Base-by-base conservation (phyloP, 768 basidiomycete genomes). In the Lactarius tabidus region DNA sequence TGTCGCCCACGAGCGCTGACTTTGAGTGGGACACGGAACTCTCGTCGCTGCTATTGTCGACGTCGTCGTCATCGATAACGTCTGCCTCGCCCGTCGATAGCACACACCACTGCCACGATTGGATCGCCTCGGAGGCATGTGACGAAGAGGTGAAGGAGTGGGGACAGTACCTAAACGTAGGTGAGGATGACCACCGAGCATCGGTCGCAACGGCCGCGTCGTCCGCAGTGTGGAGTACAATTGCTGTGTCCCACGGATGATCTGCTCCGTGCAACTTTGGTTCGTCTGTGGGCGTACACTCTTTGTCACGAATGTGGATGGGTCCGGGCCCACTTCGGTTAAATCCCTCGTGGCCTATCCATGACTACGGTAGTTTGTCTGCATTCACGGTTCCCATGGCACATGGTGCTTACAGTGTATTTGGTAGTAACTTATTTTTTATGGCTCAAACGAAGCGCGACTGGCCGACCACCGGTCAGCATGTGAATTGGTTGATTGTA, bases 71-170 rank as follows among this genome's bases (percentile, higher is more conserved):
- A 2, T 15, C 45, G 1, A 17, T 20, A 38, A 33, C 54, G 36
- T 29, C 23, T 2, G 6, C 38, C 3, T 59, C 52, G 1, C 39
- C 64, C 43, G 15, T 26, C 29, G 23, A 51, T 17, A 52, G 41
- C 14, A 15, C 38, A 1, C 38, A 56, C 26, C 29, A 58, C 5
- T n/a, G n/a, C 7, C 57, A 14, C 8, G 14, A 10, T 9, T 65
- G 64, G 64, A 57, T 65, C 14, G 26, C 20, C 48, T 57, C 59
- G 3, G 64, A 41, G 17, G 64, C 59, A 2, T 18, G 64, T 18
- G 59, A 65, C 7, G 64, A 57, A n/a, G 64, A 65, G 20, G 6
- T 65, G 17, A 39, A 39, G 48, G 64, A 65, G 20, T 65, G 64
- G 64, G 64, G 54, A 28, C 35, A 61, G 31, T 65, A 52, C 31